These are phyloP conservation scores for Neofusicoccum laricinum DNA, from an alignment of 2,329 filamentous ascomycete species.

Conservation along the genomic window DNA sequence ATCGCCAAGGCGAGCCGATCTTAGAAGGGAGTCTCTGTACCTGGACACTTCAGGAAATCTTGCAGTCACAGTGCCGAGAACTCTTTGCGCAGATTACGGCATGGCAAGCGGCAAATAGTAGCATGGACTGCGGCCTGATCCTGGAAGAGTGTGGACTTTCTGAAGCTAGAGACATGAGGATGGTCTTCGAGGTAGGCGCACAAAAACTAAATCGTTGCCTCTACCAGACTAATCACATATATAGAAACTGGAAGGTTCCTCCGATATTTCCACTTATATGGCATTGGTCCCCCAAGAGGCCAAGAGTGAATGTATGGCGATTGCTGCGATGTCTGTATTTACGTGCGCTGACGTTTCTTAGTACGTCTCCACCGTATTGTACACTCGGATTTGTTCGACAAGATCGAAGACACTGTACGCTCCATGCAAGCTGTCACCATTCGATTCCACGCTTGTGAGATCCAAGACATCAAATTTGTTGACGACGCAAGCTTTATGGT, in stretches of 20 bases:
- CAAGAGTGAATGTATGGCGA: slow-evolving; percentile 17
- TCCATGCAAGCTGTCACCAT: slow-evolving; percentile 55
- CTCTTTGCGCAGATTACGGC: slow-evolving; percentile 38
- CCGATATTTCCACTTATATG: slow-evolving; percentile 23
- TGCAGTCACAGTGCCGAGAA: slow-evolving; percentile 30
- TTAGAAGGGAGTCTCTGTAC: slow-evolving; percentile 36
- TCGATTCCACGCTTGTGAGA: slow-evolving; percentile 35
- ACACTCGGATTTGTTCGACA: slow-evolving; percentile 41
- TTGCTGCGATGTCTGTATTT: not conserved
- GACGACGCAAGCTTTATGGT: slow-evolving; percentile 61
- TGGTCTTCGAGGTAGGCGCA: slow-evolving; percentile 50
- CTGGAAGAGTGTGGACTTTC: slow-evolving; percentile 40
- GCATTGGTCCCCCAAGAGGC: slow-evolving; percentile 19
- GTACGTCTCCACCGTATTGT: slow-evolving; percentile 33
- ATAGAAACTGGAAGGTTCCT: slow-evolving; percentile 3
- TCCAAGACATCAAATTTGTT: slow-evolving; percentile 67
- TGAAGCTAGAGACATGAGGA: slow-evolving; percentile 53
- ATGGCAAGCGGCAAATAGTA: slow-evolving; percentile 56
- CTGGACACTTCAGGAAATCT: slow-evolving; percentile 37
- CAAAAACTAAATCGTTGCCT: not conserved
- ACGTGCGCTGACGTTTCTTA: slow-evolving; percentile 9
- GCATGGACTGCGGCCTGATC: slow-evolving; percentile 62
- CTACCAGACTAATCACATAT: not conserved
- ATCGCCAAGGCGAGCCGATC: slow-evolving; percentile 45
- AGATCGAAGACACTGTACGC: slow-evolving; percentile 29